Evolutionary conservation across 805 yeast genomes (phyloP).

Genomic region (Wickerhamomyces bovis): DNA sequence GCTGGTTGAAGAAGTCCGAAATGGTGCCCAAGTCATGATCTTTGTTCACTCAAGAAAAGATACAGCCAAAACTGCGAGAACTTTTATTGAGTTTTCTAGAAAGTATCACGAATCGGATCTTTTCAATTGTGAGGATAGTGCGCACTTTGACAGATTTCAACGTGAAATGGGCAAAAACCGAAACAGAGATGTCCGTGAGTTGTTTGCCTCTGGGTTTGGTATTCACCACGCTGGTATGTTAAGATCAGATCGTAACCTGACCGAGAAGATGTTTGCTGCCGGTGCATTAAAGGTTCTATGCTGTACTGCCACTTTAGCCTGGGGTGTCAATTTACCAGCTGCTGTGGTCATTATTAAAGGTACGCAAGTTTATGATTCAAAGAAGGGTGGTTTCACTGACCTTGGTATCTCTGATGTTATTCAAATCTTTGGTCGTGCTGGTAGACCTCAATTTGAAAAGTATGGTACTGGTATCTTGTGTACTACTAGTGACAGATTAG

Average conservation of each 20-base stretch:
- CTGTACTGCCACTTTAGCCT: conserved; percentile 96
- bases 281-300: conserved; percentile 88
- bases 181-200: conserved; percentile 73
- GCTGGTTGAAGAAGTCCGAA: conserved; percentile 53
- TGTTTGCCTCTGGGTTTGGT: conserved; percentile 80
- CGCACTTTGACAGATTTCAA: conserved; percentile 37
- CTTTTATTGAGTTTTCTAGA: conserved; percentile 62
- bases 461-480: conserved; percentile 90
- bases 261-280: conserved; percentile 77
- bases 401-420: conserved; percentile 94
- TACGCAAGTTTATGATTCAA: conserved; percentile 90
- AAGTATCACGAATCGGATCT: conserved; percentile 47
- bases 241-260: conserved; percentile 80
- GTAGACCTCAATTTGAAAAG: conserved; percentile 93
- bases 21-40: conserved; percentile 89
- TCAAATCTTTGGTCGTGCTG: conserved; percentile 98
- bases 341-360: conserved; percentile 96
- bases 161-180: conserved; percentile 68
- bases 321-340: conserved; percentile 99
- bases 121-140: conserved; percentile 51
- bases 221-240: conserved; percentile 97
- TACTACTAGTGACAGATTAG: conserved; percentile 74
- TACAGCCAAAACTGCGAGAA: conserved; percentile 76
- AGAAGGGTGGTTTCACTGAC: conserved; percentile 91
- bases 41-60: conserved; percentile 96